phyloP scores from a whole-genome alignment of 1,139 yeast species.

The Magnusiomyces tetraspermus region DNA sequence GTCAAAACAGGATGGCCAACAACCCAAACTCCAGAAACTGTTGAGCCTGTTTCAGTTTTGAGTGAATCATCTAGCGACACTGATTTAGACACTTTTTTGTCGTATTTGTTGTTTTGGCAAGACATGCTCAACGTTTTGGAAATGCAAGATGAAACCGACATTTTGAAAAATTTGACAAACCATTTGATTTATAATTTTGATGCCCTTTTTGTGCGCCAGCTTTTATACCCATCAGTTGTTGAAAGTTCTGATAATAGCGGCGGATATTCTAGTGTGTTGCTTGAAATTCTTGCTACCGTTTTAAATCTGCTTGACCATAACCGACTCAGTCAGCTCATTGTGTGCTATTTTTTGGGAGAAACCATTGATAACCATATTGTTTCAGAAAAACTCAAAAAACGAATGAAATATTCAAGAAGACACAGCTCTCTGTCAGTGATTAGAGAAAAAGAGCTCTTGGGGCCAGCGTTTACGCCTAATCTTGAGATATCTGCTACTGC shows the following conservation, averaged over 20 bases:
- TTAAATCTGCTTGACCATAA: conserved; percentile 23
- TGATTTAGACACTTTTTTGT: conserved; percentile 19
- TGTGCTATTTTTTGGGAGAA: conserved; percentile 21
- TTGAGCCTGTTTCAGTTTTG: not conserved
- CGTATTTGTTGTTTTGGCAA: conserved; percentile 29
- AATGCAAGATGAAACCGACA: not conserved
- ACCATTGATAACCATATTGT: not conserved
- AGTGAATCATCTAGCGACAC: not conserved
- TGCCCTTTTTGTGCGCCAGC: conserved; percentile 24
- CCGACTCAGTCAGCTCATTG: conserved; percentile 22
- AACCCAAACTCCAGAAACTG: not conserved
- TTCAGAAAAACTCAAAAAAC: not conserved
- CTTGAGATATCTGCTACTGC: too few relatives aligned
- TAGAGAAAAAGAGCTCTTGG: not conserved
- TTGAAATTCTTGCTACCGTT: conserved; percentile 18
- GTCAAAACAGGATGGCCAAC: conserved; percentile 8
- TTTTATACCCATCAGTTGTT: conserved; percentile 25
- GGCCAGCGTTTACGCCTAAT: too few relatives aligned
- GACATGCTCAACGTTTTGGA: conserved; percentile 22
- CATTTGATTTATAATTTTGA: conserved; percentile 25
- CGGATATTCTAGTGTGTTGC: conserved; percentile 15
- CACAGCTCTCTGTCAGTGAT: too few relatives aligned
- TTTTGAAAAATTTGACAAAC: conserved; percentile 13
- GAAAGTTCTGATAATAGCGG: conserved; percentile 21
- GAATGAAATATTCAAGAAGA: too few relatives aligned